A percentile compares a stretch with the other conserved stretches of the same genome.
Conservation (phyloP, 306 rosid species). For the Morella rubra region DNA sequence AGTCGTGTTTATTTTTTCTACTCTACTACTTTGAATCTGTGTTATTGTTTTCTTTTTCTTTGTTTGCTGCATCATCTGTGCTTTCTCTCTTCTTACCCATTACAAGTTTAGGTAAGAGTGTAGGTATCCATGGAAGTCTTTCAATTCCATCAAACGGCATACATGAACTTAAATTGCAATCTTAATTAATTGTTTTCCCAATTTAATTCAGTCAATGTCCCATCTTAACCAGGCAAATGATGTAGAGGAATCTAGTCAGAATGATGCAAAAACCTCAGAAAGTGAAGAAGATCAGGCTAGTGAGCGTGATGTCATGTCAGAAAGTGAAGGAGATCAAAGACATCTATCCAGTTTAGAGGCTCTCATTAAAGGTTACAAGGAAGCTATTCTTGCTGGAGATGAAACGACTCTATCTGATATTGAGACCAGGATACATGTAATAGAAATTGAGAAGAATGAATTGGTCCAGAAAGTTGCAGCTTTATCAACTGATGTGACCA, state of each 20-base stretch:
- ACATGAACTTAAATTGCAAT: neutral
- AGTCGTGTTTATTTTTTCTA: neutral
- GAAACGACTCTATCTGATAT: constrained; percentile 39
- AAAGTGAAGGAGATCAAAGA: constrained; percentile 30
- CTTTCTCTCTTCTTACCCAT: neutral
- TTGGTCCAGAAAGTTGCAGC: constrained; percentile 51
- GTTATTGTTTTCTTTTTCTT: neutral
- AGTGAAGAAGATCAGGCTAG: constrained; percentile 33
- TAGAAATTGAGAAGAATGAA: constrained; percentile 46
- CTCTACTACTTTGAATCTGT: neutral
- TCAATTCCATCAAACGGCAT: neutral
- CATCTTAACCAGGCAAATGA: constrained; percentile 39
- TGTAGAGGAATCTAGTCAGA: constrained; percentile 33
- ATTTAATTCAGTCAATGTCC: constrained; percentile 1
- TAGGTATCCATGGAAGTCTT: neutral
- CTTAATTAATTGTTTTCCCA: neutral
- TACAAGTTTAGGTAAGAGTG: neutral
- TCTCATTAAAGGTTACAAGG: constrained; percentile 64
- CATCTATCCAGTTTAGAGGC: constrained; percentile 38
- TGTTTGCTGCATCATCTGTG: neutral
- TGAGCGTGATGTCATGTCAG: constrained; percentile 25
- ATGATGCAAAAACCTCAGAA: constrained; percentile 22
- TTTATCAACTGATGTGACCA: constrained; percentile 51
- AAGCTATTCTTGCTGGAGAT: constrained; percentile 61
- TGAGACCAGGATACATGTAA: constrained; percentile 44